A percentile compares a stretch with the other conserved stretches of the same genome.
phyloP scores from a whole-genome alignment of 208 protist species.

The Crithidia expoeki region DNA sequence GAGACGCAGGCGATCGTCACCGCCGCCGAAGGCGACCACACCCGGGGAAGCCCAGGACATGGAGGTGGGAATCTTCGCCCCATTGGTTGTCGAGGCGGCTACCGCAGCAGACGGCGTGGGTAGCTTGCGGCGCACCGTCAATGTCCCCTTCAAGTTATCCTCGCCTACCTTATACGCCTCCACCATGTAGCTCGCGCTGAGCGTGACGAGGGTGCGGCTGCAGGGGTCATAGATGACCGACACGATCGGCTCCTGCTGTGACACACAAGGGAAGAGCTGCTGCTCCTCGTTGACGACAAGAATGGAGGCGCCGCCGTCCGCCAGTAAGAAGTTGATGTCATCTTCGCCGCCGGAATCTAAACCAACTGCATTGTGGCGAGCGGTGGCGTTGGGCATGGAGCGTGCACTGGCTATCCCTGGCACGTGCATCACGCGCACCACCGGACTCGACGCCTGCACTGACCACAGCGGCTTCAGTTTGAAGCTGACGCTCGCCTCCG shows the following conservation, averaged over 20 bases:
- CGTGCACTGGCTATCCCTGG: conserved; percentile 5
- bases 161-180: conserved; percentile 69
- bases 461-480: conserved; percentile 72
- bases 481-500: conserved; percentile 35
- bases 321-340: conserved; percentile 79
- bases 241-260: conserved; percentile 58
- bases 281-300: conserved; percentile 71
- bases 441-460: conserved; percentile 46
- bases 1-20: conserved; percentile 83
- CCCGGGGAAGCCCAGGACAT: conserved; percentile 80
- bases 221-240: conserved; percentile 69
- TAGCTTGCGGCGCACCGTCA: conserved; percentile 73
- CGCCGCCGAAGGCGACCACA: conserved; percentile 77
- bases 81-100: conserved; percentile 25
- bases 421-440: conserved; percentile 58
- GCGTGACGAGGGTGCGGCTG: conserved; percentile 66
- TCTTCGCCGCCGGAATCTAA: conserved; percentile 37
- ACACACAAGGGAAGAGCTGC: conserved; percentile 53
- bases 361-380: not conserved
- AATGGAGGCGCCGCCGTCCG: conserved; percentile 42
- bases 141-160: conserved; percentile 42
- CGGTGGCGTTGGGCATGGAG: conserved; percentile 1
- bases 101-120: conserved; percentile 44
- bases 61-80: conserved; percentile 34
- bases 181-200: conserved; percentile 62